Base-by-base conservation (phyloP, 2,329 filamentous ascomycete genomes). In the Magnaporthiopsis incrustans region DNA sequence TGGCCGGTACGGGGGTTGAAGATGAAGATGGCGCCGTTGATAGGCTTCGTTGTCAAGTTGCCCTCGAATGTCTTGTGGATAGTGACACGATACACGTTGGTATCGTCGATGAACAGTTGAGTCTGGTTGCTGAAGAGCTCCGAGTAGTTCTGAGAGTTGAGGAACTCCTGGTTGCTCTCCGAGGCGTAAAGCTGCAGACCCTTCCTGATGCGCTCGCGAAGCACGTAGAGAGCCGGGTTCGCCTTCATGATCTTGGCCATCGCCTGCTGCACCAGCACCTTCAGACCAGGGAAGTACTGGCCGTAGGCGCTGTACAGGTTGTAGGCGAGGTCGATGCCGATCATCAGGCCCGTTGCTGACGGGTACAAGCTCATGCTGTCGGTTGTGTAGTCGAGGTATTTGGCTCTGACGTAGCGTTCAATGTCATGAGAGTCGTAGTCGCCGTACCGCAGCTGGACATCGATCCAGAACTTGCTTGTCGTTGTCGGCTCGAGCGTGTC, bases 201-300 rank as follows among this genome's bases (percentile, higher is more conserved):
- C 82, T 99, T 99, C 68, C 96, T 87, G 68, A 99, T 99, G 84
- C 95, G 95, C 79, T 99, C 95, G 66, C 95, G 90, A 66, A 99
- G 80, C 62, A 99, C 95, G 74, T 98, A 99, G 38, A 99, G 79
- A 3, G 95, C 95, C 22, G 95, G 95, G 73, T 99, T 99, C 53
- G 95, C 94, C 79, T 99, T 99, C 95, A 99, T 99, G 74, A 99
- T 87, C 87, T 99, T 99, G 61, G 92, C 92, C 96, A 99, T 99
- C 7, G 96, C 95, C 76, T 98, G 94, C 77, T 99, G 96, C 32
- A 99, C 82, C 30, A 99, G 85, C 60, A 92, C 90, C 82, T 99
- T 99, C 67, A 99, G 79, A 73, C 95, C 95, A 60, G 95, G 95
- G 87, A 99, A 99, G 80, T 97, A 99, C 79, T 97, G 94, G 62